Evolutionary conservation across 2,329 filamentous ascomycete species (phyloP).

Genomic region (Hymenoscyphus fructigenus): DNA sequence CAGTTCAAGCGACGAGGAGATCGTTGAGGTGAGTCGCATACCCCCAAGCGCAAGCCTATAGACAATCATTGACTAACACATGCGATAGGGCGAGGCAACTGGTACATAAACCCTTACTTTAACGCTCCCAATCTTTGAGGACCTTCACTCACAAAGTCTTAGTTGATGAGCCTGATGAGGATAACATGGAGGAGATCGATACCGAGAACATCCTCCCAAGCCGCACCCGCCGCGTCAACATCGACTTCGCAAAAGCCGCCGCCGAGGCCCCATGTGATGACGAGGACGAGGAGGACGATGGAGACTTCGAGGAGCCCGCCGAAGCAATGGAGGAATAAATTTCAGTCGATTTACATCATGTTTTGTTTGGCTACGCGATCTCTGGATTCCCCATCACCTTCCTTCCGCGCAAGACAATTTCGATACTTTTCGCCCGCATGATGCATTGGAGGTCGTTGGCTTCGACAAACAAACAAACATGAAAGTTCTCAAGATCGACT

Average conservation of each 20-base stretch:
- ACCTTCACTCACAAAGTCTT: slow-evolving; percentile 28
- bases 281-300: slow-evolving; percentile 75
- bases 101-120: slow-evolving; percentile 26
- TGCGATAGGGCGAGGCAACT: slow-evolving; percentile 25
- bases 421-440: not conserved
- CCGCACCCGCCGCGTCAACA: slow-evolving; percentile 87
- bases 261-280: slow-evolving; percentile 75
- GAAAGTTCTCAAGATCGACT: slow-evolving; percentile 16
- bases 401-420: slow-evolving; percentile 15
- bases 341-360: slow-evolving; percentile 11
- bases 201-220: slow-evolving; percentile 78
- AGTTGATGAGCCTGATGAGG: slow-evolving; percentile 72
- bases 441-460: slow-evolving; percentile 17
- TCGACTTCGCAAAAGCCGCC: slow-evolving; percentile 91
- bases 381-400: slow-evolving; percentile 1
- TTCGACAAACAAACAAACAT: slow-evolving; percentile 9
- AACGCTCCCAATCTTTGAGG: slow-evolving; percentile 18
- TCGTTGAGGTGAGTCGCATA: slow-evolving; percentile 53
- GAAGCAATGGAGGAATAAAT: slow-evolving; percentile 66
- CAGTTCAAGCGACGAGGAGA: slow-evolving; percentile 65
- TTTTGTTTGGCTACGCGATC: slow-evolving; percentile 14
- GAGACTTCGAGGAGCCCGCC: slow-evolving; percentile 56
- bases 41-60: slow-evolving; percentile 10
- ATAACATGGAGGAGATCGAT: slow-evolving; percentile 90
- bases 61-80: slow-evolving; percentile 15